These are phyloP conservation scores for Phascolomyces articulosus DNA, from an alignment of 371 early-diverging fungal species.

Conservation along the genomic window DNA sequence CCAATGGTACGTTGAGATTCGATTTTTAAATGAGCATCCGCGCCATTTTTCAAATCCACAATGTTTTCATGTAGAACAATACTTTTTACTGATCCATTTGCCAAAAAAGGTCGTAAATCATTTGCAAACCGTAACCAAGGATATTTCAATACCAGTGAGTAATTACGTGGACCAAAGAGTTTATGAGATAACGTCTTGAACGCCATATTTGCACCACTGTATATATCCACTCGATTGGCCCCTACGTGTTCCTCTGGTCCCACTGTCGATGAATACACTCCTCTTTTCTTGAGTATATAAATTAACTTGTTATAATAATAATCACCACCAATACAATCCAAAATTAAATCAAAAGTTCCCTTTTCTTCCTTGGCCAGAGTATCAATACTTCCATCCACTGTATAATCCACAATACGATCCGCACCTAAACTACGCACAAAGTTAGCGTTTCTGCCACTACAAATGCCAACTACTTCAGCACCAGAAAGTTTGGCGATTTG, in stretches of 20 bases:
- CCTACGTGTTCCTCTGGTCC: conserved; percentile 37
- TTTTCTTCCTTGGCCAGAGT: conserved; percentile 18
- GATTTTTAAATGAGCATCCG: conserved; percentile 40
- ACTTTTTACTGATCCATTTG: conserved; percentile 10
- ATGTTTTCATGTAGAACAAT: conserved; percentile 14
- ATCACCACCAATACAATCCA: conserved; percentile 61
- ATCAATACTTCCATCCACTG: conserved; percentile 27
- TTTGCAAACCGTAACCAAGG: conserved; percentile 10
- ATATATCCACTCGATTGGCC: conserved; percentile 15
- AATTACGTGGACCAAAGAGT: conserved; percentile 17
- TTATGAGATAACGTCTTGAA: conserved; percentile 6
- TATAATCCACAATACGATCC: conserved; percentile 64
- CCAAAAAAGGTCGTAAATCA: conserved; percentile 8
- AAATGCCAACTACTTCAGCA: conserved; percentile 67
- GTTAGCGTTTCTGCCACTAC: conserved; percentile 53
- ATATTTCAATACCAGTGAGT: conserved; percentile 10
- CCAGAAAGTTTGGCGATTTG: conserved; percentile 64
- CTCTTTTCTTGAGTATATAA: conserved; percentile 33
- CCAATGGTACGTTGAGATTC: conserved; percentile 50
- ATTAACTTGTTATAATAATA: conserved; percentile 37
- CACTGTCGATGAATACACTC: conserved; percentile 47
- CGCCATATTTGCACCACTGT: conserved; percentile 13
- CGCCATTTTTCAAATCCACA: conserved; percentile 38
- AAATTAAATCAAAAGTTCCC: conserved; percentile 43
- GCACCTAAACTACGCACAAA: conserved; percentile 63